phyloP scores from a whole-genome alignment of 352 stramenopile genomes.

The Phytophthora quininea region DNA sequence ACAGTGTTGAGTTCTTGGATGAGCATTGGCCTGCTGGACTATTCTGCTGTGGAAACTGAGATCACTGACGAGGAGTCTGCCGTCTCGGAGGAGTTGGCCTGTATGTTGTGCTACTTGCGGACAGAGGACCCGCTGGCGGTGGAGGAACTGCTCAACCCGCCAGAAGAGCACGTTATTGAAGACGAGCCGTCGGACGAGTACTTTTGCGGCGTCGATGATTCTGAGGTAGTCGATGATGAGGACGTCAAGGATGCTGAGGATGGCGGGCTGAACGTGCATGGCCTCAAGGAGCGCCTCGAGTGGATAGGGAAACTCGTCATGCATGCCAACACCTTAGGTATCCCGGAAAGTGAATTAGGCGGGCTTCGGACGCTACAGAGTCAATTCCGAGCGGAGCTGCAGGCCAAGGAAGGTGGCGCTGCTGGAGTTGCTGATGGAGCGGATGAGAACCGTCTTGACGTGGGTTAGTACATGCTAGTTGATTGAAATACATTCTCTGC shows the following conservation, averaged over 20 bases:
- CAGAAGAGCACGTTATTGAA: constrained; percentile 36
- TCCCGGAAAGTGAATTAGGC: constrained; percentile 26
- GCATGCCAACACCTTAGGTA: constrained; percentile 29
- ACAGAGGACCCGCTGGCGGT: constrained; percentile 17
- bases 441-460: too few relatives aligned
- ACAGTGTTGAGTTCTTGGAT: constrained; percentile 26
- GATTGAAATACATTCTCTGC: too few relatives aligned
- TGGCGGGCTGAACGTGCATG: constrained; percentile 15
- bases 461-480: too few relatives aligned
- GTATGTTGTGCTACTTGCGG: constrained; percentile 35
- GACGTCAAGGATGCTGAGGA: constrained; percentile 4
- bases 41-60: not conserved
- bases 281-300: constrained; percentile 34
- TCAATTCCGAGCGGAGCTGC: constrained; percentile 31
- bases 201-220: constrained; percentile 28
- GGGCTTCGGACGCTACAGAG: constrained; percentile 37
- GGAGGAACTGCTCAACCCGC: constrained; percentile 31
- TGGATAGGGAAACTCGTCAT: constrained; percentile 40
- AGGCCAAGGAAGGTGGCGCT: constrained; percentile 17
- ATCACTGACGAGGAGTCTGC: constrained; percentile 9
- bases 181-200: constrained; percentile 34
- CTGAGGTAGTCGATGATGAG: constrained; percentile 8
- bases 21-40: constrained; percentile 20
- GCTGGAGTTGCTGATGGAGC: not conserved
- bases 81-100: constrained; percentile 26